phyloP scores from a whole-genome alignment of 2,329 filamentous ascomycete species.

The Onygena corvina region DNA sequence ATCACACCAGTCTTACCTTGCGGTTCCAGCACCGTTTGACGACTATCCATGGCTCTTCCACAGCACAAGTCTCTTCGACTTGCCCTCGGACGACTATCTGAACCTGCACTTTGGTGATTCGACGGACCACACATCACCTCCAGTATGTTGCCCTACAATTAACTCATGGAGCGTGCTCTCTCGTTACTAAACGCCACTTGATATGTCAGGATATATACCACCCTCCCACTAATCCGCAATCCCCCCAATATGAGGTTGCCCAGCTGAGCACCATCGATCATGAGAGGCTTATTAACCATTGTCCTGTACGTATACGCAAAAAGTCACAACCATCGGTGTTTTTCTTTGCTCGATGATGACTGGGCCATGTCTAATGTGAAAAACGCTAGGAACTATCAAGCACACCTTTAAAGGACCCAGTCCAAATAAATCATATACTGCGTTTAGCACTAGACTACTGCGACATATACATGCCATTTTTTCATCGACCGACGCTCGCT shows the following conservation, averaged over 20 bases:
- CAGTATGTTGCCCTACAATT: slow-evolving; percentile 3
- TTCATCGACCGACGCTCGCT: slow-evolving; percentile 17
- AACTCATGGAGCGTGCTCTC: neutral
- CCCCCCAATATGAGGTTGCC: slow-evolving; percentile 3
- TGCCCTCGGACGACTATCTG: slow-evolving; percentile 16
- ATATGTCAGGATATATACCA: slow-evolving; percentile 10
- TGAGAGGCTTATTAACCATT: slow-evolving; percentile 13
- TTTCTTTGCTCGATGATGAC: neutral
- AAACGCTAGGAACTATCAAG: slow-evolving; percentile 10
- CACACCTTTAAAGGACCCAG: slow-evolving; percentile 11
- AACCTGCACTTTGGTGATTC: slow-evolving; percentile 15
- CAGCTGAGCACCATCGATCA: slow-evolving; percentile 12
- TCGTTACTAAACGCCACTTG: neutral
- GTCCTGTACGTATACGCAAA: slow-evolving; percentile 10
- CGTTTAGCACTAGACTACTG: slow-evolving; percentile 17
- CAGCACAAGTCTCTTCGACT: slow-evolving; percentile 14
- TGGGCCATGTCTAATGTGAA: neutral
- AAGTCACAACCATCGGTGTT: no score
- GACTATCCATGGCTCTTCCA: slow-evolving; percentile 16
- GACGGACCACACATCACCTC: neutral
- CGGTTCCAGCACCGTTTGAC: slow-evolving; percentile 7
- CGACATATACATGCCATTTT: slow-evolving; percentile 17
- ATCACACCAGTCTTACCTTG: slow-evolving; percentile 7
- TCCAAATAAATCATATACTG: slow-evolving; percentile 12
- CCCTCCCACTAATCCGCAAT: slow-evolving; percentile 7